Evolutionary conservation across 495 filamentous ascomycete genomes (phyloP).

Genomic region (Pseudoneurospora amorphoporcata): DNA sequence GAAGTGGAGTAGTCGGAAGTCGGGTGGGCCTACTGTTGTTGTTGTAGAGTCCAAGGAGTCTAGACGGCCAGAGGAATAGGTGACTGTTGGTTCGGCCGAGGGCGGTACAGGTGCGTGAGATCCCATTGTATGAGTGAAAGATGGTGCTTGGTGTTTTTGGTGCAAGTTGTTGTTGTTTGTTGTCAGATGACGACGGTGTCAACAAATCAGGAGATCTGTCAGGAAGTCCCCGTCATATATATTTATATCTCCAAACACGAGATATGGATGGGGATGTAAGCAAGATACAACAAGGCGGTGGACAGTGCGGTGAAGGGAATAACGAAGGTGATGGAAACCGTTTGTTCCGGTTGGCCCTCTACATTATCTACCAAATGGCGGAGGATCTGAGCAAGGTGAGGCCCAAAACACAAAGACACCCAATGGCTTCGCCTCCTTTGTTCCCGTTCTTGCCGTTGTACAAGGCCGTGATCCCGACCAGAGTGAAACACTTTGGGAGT

Average conservation of each 20-base stretch:
- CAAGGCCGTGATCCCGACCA: background rate
- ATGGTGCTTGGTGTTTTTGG: background rate
- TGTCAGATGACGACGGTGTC: background rate
- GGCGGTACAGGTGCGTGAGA: background rate
- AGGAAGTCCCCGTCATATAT: background rate
- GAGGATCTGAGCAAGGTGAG: background rate
- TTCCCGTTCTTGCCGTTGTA: background rate
- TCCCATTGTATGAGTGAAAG: background rate
- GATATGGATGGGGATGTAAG: background rate
- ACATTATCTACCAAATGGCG: background rate
- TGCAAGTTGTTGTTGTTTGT: background rate
- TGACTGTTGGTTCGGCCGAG: conserved; percentile 23
- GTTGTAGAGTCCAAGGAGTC: background rate
- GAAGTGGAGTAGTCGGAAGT: conserved; percentile 74
- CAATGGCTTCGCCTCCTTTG: background rate
- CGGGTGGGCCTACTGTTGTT: conserved; percentile 36
- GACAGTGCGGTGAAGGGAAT: background rate
- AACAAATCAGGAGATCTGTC: background rate
- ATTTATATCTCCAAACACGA: background rate
- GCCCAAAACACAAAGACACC: background rate
- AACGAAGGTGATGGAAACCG: background rate
- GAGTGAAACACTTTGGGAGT: background rate
- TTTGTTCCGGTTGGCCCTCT: background rate
- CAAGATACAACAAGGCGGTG: background rate
- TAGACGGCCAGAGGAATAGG: conserved; percentile 41